phyloP scores from a whole-genome alignment of 164 flowering plant species.

The Piper longum region DNA sequence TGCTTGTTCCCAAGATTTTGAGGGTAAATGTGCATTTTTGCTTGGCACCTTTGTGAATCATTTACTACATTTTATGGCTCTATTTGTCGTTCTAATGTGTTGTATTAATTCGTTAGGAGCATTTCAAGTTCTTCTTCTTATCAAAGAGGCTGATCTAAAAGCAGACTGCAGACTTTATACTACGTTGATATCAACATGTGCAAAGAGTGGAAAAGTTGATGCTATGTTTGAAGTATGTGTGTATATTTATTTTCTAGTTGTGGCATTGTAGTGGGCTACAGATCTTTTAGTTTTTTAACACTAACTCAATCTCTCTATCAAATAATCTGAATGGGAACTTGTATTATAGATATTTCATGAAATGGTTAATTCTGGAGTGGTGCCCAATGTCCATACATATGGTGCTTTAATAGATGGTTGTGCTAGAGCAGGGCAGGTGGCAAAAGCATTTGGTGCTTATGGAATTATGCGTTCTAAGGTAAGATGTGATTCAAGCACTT shows the following conservation, averaged over 20 bases:
- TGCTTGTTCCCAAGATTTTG: slow-evolving; percentile 69
- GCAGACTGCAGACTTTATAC: slow-evolving; percentile 95
- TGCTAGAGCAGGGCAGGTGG: slow-evolving; percentile 90
- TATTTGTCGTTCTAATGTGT: not conserved
- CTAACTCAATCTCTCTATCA: slow-evolving; percentile 5
- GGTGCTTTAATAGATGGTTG: slow-evolving; percentile 97
- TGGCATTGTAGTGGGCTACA: too few species aligned
- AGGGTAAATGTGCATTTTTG: slow-evolving; percentile 29
- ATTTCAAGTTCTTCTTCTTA: slow-evolving; percentile 52
- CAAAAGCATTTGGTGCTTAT: slow-evolving; percentile 96
- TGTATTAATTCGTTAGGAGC: slow-evolving; percentile 39
- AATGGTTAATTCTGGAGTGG: slow-evolving; percentile 85
- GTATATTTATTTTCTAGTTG: not conserved
- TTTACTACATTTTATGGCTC: not conserved
- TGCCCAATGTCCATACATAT: slow-evolving; percentile 85
- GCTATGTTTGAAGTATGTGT: slow-evolving; percentile 77
- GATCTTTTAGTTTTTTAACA: not conserved
- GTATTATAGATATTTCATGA: slow-evolving; percentile 66
- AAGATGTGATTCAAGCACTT: slow-evolving; percentile 6
- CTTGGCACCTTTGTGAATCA: not conserved
- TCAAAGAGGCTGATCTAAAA: slow-evolving; percentile 54
- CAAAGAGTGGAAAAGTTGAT: slow-evolving; percentile 89
- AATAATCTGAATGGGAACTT: slow-evolving; percentile 3
- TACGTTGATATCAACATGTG: slow-evolving; percentile 80
- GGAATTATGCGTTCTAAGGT: slow-evolving; percentile 96